Base-by-base conservation (phyloP, 164 flowering plant genomes). In the Warburgia ugandensis region DNA sequence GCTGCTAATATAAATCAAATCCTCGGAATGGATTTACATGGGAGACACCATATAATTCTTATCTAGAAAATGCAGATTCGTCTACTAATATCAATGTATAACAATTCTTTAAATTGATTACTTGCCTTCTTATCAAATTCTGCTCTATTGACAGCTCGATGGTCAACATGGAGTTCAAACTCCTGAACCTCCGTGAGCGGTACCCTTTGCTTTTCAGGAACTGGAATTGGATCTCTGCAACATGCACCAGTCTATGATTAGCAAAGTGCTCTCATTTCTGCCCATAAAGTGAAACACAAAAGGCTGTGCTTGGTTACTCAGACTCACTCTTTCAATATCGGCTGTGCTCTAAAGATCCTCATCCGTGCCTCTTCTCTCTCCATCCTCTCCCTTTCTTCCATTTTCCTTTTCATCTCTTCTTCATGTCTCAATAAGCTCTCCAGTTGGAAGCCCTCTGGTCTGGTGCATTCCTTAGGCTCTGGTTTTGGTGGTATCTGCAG, bases 371-470 rank as follows among this genome's bases (percentile, higher is more conserved):
- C 92, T 69, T 82, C 92, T 63, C 53, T 70, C 63, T 89, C 94
- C 67, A 52, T 61, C 39, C 84, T 83, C 47, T 49, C 59, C 62
- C 76, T 75, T 59, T 94, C 97, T 58, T 89, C 90, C 83, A 86
- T 74, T 60, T 84, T 94, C 55, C 75, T 80, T 46, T 74, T 86
- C 70, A 84, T 55, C 69, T 89, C 99, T 59, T 82, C 92, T 62
- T 89, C 97, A 59, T 94, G 99, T 65, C 99, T 86, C 38, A 76
- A 64, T 45, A 94, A 45, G 69, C 99, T 94, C 58, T 80, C 95
- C 65, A 94, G 50, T 54, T 82, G 92, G 69, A 94, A 94, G 29
- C 92, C 95, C 64, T 86, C 95, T 13, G 95, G 86, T 57, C 59
- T 80, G 17, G 97, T 89, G 73, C 80, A 75, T 31, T 71, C 78